Evolutionary conservation across 225 moss, liverwort and hornwort genomes (phyloP), one percentile per base, ranked within the genome.

Genomic region (Rhytidiadelphus loreus): DNA sequence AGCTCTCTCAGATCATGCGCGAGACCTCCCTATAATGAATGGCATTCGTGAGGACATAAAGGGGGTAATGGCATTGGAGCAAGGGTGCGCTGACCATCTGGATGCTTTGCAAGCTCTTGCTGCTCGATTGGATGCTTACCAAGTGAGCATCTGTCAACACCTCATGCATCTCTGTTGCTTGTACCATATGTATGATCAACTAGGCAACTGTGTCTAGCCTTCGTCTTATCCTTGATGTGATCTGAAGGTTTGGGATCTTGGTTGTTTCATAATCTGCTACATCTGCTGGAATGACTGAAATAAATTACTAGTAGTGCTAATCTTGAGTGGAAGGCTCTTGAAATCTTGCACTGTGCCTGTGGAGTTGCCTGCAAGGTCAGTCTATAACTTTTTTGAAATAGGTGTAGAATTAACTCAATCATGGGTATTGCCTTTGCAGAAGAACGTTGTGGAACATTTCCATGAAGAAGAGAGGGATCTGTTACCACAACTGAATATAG

Each of bases 41-140:
- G 93, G 93, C 83, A 94, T 94, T 46, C 92, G 92, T 55, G 93
- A 92, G 77, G 93, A 94, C 88, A 92, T 94, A 22, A 92, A 94
- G 88, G 92, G 91, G 41, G 85, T 94, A 4, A 91, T 92, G 90
- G 92, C 91, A 62, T 46, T 94, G 90, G 92, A 94, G 84, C 89
- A 91, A 85, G 91, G 92, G 44, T 89, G 93, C 73, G 82, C 93
- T 84, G 93, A 92, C 82, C 89, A 92, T 90, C 81, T 92, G 66
- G 92, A 93, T 88, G 93, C 90, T 52, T 89, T 93, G 87, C 91
- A 89, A 78, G 93, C 93, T 71, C 92, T 93, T 59, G 92, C 93
- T 48, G 41, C 88, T 88, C 93, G 93, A 59, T 80, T 93, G 89
- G 68, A 39, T 62, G 71, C 88, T 72, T 90, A 92, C 77, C 89